Base-by-base conservation (phyloP, 768 basidiomycete genomes). In the Boletellus sp. region DNA sequence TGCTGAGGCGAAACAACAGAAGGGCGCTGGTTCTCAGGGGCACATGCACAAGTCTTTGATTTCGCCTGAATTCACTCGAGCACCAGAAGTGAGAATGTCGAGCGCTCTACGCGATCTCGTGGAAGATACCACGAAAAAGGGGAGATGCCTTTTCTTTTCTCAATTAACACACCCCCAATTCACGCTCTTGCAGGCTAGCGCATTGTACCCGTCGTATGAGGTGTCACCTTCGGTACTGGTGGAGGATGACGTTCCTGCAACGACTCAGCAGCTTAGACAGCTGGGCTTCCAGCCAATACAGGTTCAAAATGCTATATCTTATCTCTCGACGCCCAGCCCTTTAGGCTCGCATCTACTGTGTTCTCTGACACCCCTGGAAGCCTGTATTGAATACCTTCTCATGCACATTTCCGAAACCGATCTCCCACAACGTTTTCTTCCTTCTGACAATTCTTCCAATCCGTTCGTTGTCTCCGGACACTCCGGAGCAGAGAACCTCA, bases 371-470 rank as follows among this genome's bases (percentile, higher is more conserved):
- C 80, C 85, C 5, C 67, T 92, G 13, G 84, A 92, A 62, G 89
- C 91, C 0, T 82, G 83, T 45, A 84, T 94, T 39, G 88, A 93
- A 56, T 91, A 90, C 69, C 75, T 96, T 3, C 76, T 95, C 39
- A 74, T 95, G 19, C 81, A 90, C 58, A 63, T 89, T 6, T 87
- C 93, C 0, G 94, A 97, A 71, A 85, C 89, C 50, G 93, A 95
- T 58, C 77, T 96, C 5, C 94, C 94, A 0, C 62, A 74, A 43
- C 78, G 79, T 23, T 90, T 91, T 64, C 67, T 88, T 15, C 80
- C 85, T 4, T 63, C 73, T 10, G 66, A 67, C n/a, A 85, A 83
- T 57, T 80, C 85, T 3, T 87, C 85, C 0, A 77, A 81, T 56
- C 72, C 87, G 1, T 88, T 90, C 63, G 68, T 90, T 51, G 80